Conservation (phyloP, 352 stramenopile species). For the Pythium volutum region DNA sequence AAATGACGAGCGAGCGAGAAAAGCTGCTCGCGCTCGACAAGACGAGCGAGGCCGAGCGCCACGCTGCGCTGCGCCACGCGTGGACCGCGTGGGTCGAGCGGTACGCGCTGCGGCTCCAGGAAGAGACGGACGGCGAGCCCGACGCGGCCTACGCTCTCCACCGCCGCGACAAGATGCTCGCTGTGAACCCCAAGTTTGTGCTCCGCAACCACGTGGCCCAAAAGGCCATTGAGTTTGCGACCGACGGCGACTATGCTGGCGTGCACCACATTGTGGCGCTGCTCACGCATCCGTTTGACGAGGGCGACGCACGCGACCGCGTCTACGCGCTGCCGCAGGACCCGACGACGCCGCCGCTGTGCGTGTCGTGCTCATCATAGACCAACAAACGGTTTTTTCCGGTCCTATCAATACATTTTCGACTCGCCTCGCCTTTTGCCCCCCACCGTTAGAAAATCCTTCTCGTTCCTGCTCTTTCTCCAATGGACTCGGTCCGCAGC, state of each 20-base stretch:
- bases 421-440: too few species aligned
- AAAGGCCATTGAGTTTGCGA: slow-evolving; percentile 77
- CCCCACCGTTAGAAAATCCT: too few species aligned
- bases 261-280: slow-evolving; percentile 75
- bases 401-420: slow-evolving; percentile 19
- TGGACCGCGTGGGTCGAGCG: slow-evolving; percentile 61
- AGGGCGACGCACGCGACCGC: slow-evolving; percentile 37
- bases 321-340: slow-evolving; percentile 53
- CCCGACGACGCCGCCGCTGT: slow-evolving; percentile 43
- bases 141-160: slow-evolving; percentile 35
- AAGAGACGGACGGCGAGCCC: slow-evolving; percentile 35
- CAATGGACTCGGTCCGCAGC: slow-evolving; percentile 42
- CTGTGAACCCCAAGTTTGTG: slow-evolving; percentile 80
- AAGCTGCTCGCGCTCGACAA: slow-evolving; percentile 38
- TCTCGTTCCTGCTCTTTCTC: too few species aligned
- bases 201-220: slow-evolving; percentile 90
- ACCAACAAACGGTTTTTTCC: not conserved
- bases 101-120: slow-evolving; percentile 46
- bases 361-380: slow-evolving; percentile 85
- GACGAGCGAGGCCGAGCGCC: slow-evolving; percentile 44
- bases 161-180: slow-evolving; percentile 47
- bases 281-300: slow-evolving; percentile 67
- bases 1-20: slow-evolving; percentile 54
- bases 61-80: slow-evolving; percentile 35
- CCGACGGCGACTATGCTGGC: slow-evolving; percentile 56